Conservation (phyloP, 345 rosid genomes). For the Ceriops zippeliana region DNA sequence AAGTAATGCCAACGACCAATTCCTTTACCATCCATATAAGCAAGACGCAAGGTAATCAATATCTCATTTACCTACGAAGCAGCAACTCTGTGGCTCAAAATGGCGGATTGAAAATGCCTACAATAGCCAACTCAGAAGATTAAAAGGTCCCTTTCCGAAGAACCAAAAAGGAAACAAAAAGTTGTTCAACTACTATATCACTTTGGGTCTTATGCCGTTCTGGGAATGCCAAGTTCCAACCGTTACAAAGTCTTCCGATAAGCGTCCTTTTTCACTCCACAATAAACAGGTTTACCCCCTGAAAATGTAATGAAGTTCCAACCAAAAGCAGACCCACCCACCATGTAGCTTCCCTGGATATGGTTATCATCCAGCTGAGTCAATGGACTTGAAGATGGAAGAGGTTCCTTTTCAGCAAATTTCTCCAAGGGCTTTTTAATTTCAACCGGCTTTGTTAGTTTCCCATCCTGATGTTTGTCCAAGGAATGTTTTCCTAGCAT, state of each 20-base stretch:
- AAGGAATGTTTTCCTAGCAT: conserved; percentile 2
- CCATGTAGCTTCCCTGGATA: conserved; percentile 20
- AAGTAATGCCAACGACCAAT: too few relatives aligned
- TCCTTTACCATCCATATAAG: too few relatives aligned
- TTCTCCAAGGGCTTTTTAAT: background rate
- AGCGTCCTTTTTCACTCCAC: conserved; percentile 24
- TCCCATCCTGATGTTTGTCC: background rate
- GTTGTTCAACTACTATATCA: too few relatives aligned
- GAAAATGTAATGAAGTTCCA: conserved; percentile 33
- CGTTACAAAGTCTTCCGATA: background rate
- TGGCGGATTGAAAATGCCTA: too few relatives aligned
- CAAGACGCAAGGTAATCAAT: too few relatives aligned
- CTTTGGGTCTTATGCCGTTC: background rate
- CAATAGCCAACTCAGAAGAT: too few relatives aligned
- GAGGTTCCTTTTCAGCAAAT: conserved; percentile 12
- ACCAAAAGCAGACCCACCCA: conserved; percentile 28
- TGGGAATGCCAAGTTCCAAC: background rate
- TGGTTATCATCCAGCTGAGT: background rate
- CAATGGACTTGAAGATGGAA: background rate
- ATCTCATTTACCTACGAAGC: too few relatives aligned
- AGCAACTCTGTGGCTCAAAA: too few relatives aligned
- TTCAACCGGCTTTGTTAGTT: background rate
- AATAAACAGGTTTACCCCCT: conserved; percentile 24
- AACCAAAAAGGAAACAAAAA: too few relatives aligned
- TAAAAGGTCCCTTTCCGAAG: too few relatives aligned